A percentile compares a stretch with the other conserved stretches of the same genome.
Evolutionary conservation across 495 filamentous ascomycete species (phyloP).

Genomic region (Neurospora intermedia): DNA sequence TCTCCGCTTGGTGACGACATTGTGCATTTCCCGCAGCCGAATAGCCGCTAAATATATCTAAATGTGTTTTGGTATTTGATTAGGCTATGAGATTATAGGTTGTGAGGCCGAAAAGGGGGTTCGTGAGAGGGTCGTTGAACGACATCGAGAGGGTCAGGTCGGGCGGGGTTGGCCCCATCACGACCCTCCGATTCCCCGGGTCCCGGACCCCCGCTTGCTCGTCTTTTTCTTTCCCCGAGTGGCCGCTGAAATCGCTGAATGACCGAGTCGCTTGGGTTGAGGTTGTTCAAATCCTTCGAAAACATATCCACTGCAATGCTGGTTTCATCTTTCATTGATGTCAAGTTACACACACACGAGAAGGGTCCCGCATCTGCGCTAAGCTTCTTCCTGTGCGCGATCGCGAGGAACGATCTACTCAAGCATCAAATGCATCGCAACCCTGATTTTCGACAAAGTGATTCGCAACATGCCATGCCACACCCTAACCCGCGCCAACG

Average conservation of each 20-base stretch:
- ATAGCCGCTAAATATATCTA: neutral
- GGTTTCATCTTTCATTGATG: neutral
- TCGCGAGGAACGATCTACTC: neutral
- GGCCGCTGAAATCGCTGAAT: neutral
- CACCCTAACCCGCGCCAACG: neutral
- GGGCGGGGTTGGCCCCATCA: neutral
- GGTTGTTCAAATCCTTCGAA: neutral
- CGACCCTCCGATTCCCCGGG: neutral
- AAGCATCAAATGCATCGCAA: neutral
- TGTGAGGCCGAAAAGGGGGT: neutral
- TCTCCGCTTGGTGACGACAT: neutral
- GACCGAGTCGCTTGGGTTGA: neutral
- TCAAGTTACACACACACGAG: neutral
- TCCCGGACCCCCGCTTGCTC: neutral
- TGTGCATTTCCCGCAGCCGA: neutral
- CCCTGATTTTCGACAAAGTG: neutral
- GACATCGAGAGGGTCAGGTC: neutral
- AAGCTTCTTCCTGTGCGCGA: neutral
- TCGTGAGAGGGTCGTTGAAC: neutral
- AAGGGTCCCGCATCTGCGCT: neutral
- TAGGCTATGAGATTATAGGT: neutral
- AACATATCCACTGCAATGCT: neutral
- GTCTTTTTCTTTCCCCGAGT: neutral
- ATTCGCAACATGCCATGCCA: neutral
- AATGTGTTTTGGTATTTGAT: neutral